These are phyloP conservation scores for Phlebiopsis gigantea DNA, from an alignment of 768 basidiomycete species.

Conservation along the genomic window DNA sequence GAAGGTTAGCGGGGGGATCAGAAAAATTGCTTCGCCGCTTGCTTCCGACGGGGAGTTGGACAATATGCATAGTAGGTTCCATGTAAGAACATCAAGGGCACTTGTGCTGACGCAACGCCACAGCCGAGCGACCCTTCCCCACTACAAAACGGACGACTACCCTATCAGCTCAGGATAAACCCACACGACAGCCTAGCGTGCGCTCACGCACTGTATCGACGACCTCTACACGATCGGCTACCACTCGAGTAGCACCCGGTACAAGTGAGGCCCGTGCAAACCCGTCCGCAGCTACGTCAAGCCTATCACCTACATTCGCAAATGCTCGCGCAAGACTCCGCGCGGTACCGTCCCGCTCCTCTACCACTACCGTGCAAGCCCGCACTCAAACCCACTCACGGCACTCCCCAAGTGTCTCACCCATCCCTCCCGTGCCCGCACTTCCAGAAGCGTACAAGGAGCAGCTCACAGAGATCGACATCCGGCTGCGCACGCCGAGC, in stretches of 20 bases:
- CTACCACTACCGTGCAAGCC: background rate
- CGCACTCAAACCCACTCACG: background rate
- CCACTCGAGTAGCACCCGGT: background rate
- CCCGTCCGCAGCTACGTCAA: background rate
- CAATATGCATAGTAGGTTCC: background rate
- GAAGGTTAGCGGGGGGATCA: background rate
- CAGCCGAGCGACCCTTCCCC: background rate
- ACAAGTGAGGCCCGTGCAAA: conserved; percentile 1
- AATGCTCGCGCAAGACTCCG: background rate
- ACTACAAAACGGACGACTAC: background rate
- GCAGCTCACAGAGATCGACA: conserved; percentile 5
- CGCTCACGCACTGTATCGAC: conserved; percentile 16
- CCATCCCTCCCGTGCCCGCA: conserved; percentile 1
- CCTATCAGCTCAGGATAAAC: background rate
- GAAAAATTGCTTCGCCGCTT: background rate
- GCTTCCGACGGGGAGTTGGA: background rate
- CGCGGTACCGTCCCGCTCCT: background rate
- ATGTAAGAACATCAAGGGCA: background rate
- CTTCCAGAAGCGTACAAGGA: conserved; percentile 5
- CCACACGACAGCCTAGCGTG: background rate
- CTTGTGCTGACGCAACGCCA: background rate
- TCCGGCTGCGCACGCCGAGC: conserved; percentile 17
- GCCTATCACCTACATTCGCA: background rate
- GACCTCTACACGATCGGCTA: background rate
- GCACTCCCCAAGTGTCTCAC: background rate